Conservation (phyloP, 2,329 filamentous ascomycete species). For the Curvularia hawaiiensis region DNA sequence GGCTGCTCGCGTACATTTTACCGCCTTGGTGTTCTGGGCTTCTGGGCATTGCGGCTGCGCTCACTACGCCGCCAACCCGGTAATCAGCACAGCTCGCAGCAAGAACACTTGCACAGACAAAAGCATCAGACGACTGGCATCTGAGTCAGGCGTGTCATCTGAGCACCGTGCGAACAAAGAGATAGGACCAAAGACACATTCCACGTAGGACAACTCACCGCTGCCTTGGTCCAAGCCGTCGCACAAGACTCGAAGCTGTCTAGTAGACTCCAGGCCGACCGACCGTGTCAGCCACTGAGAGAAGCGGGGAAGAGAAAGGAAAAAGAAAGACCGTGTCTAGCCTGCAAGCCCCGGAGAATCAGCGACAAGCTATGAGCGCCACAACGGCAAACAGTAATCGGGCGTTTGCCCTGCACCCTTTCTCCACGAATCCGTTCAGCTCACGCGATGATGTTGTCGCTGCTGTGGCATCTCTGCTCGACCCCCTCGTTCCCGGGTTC, state of each 20-base stretch:
- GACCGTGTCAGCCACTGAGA: background rate
- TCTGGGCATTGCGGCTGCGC: slow-evolving; percentile 14
- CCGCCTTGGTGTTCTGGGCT: slow-evolving; percentile 19
- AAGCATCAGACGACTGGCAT: background rate
- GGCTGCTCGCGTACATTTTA: slow-evolving; percentile 10
- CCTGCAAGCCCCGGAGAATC: background rate
- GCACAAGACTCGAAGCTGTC: background rate
- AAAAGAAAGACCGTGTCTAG: background rate
- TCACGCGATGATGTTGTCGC: slow-evolving; percentile 50
- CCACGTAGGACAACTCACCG: background rate
- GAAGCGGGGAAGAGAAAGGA: background rate
- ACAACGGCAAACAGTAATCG: slow-evolving; percentile 49
- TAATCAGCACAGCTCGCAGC: background rate
- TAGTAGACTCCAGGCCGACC: background rate
- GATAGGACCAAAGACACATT: background rate
- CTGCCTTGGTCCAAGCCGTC: background rate
- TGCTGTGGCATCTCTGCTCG: slow-evolving; percentile 61
- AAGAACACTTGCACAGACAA: background rate
- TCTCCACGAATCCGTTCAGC: slow-evolving; percentile 50
- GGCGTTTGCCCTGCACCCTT: slow-evolving; percentile 49
- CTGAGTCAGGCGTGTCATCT: background rate
- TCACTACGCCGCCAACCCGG: slow-evolving; percentile 2
- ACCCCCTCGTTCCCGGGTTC: slow-evolving; percentile 74
- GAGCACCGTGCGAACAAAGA: background rate
- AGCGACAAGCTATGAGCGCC: slow-evolving; percentile 29